Base-by-base conservation (phyloP, 2,329 filamentous ascomycete genomes). In the Beauveria caledonica region DNA sequence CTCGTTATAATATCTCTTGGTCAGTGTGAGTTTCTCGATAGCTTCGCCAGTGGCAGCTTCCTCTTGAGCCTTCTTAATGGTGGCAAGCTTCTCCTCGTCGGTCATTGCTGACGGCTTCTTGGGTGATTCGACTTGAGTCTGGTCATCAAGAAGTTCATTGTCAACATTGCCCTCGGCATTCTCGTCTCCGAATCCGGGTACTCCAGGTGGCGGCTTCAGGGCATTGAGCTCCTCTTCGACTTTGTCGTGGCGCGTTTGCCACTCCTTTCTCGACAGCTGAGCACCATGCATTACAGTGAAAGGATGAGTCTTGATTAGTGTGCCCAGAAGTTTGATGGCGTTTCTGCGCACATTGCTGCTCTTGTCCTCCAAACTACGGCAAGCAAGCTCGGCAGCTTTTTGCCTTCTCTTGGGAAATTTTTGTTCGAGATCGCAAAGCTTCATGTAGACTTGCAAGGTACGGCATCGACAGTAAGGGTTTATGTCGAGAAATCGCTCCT, bases 281-380 rank as follows among this genome's bases (percentile, higher is more conserved):
- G 91, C 92, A 23, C 92, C 92, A 68, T 97, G 92, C 77, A 97
- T 87, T 19, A 92, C 86, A 42, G 89, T 91, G 68, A 97, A 99
- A 1, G 94, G 94, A 72, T 99, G 94, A 0, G 92, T 97, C 64
- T 92, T 91, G 67, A 99, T 90, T 7, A 99, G 79, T 48, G 89
- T 89, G 6, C 87, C 89, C 1, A 99, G 80, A 7, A 99, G 78
- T 73, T 96, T 97, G 71, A 99, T 94, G 2, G 94, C 92, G 71
- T 97, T 97, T 62, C 92, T 85, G 63, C 94, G 84, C 36, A 99
- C 94, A 68, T 97, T 96, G 74, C 94, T 99, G 76, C 93, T 97
- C 80, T 96, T 97, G 76, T 99, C 95, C 72, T 97, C 90, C 3
- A 99, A 79, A 72, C 93, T 97, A 66, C 90, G 85, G 60, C 89